Evolutionary conservation across 257 asterid genomes (phyloP), one percentile per base, ranked within the genome.

Genomic region (Anisodus tanguticus): DNA sequence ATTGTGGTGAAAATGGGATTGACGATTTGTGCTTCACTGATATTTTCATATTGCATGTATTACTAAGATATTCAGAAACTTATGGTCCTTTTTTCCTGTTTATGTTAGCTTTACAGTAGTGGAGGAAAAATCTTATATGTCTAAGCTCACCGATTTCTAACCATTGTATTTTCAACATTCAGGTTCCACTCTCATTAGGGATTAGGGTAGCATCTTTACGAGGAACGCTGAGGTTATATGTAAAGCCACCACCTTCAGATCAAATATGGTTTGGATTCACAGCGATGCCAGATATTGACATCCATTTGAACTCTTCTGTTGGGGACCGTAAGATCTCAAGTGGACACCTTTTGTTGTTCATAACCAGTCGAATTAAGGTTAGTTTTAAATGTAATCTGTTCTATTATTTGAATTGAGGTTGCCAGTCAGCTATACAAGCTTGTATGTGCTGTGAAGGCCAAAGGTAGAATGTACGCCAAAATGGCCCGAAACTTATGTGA

Each of bases 231-330:
- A 89, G 94, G 68, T 72, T 96, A 69, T 90, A 86, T 88, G 82
- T 96, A 88, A 94, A 92, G 93, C 92, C 99, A 58, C 99, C 99
- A 62, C 99, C 99, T 88, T 96, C 99, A 45, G 98, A 94, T 91
- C 97, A 91, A 85, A 85, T 96, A 84, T 96, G 99, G 99, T 90
- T 90, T 88, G 97, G 95, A 70, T 96, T 96, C 90, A 88, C 95
- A 72, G 86, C 93, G 13, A 93, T 97, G 98, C 98, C 99, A 59
- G 97, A 93, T 85, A 86, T 97, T 85, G 97, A 93, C 70, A 92
- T 97, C 80, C 88, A 92, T 86, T 89, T 97, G 91, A 98, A 92
- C 64, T 88, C 98, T 81, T 93, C 71, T 85, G 91, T 95, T 86
- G 98, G 98, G 77, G 98, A 93, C 55, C 97, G 83, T 88, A 93